Conservation (phyloP, 352 stramenopile species). For the Globisporangium carolinianum region DNA sequence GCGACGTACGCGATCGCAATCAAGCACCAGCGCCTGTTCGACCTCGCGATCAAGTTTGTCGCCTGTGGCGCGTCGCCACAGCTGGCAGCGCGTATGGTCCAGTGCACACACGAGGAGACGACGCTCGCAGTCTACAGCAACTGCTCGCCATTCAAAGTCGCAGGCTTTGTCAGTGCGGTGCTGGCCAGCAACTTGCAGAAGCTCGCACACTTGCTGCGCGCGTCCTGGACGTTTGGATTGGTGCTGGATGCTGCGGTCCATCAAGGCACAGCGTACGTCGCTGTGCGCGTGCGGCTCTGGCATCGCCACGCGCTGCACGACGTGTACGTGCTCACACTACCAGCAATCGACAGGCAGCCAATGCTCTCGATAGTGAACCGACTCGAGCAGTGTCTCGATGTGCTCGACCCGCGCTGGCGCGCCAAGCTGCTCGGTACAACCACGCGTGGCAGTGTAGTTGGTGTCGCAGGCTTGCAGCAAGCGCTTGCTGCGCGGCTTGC, state of each 20-base stretch:
- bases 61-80: slow-evolving; percentile 49
- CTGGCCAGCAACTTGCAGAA: slow-evolving; percentile 58
- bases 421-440: slow-evolving; percentile 47
- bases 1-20: slow-evolving; percentile 50
- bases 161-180: slow-evolving; percentile 41
- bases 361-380: slow-evolving; percentile 27
- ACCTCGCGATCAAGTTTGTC: slow-evolving; percentile 59
- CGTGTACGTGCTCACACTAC: slow-evolving; percentile 47
- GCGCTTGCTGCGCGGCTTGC: slow-evolving; percentile 33
- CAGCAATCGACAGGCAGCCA: slow-evolving; percentile 34
- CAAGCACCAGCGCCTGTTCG: slow-evolving; percentile 60
- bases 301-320: slow-evolving; percentile 43
- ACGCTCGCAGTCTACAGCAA: slow-evolving; percentile 42
- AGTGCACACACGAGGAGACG: slow-evolving; percentile 55
- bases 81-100: slow-evolving; percentile 42
- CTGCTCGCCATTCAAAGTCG: slow-evolving; percentile 38
- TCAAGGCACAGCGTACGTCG: slow-evolving; percentile 45
- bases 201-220: slow-evolving; percentile 57
- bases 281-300: slow-evolving; percentile 49
- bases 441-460: slow-evolving; percentile 25
- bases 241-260: slow-evolving; percentile 40
- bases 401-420: slow-evolving; percentile 45
- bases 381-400: slow-evolving; percentile 29
- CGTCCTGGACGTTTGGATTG: slow-evolving; percentile 44
- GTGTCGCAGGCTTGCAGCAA: slow-evolving; percentile 40